A percentile compares a stretch with the other conserved stretches of the same genome.
Evolutionary conservation across 306 rosid genomes (phyloP).

Genomic region (Quercus cerris): DNA sequence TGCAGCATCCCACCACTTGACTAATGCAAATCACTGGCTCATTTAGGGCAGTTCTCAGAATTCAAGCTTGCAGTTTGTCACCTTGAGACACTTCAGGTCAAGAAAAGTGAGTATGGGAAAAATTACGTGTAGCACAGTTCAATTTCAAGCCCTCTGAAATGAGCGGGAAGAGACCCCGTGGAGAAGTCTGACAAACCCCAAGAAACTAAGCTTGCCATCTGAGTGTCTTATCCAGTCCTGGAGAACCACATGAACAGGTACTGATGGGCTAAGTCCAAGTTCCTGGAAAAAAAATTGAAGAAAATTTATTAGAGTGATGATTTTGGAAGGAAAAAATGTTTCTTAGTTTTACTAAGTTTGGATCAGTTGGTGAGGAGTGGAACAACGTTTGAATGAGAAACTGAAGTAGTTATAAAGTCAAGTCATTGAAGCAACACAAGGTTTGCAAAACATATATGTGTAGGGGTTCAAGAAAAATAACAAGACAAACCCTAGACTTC

Average conservation of each 20-base stretch:
- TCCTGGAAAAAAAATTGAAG: slow-evolving; percentile 46
- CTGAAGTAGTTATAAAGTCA: background rate
- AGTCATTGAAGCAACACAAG: no score
- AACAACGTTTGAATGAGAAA: background rate
- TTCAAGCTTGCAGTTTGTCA: slow-evolving; percentile 25
- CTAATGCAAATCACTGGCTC: slow-evolving; percentile 19
- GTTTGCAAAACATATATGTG: no score
- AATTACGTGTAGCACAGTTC: slow-evolving; percentile 9
- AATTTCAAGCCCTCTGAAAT: slow-evolving; percentile 56
- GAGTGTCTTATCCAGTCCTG: slow-evolving; percentile 91
- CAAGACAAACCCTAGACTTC: no score
- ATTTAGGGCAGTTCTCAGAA: background rate
- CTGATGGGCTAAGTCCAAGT: slow-evolving; percentile 77
- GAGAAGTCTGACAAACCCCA: slow-evolving; percentile 78
- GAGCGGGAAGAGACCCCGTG: slow-evolving; percentile 65
- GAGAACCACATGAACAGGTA: slow-evolving; percentile 83
- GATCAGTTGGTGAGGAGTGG: background rate
- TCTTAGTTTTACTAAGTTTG: background rate
- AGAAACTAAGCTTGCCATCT: slow-evolving; percentile 85
- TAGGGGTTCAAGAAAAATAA: no score
- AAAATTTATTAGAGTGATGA: slow-evolving; percentile 8
- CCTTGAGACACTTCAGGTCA: slow-evolving; percentile 21
- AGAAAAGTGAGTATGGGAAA: slow-evolving; percentile 13
- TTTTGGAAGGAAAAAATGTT: background rate
- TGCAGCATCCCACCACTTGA: slow-evolving; percentile 26